phyloP scores from a whole-genome alignment of 2,329 filamentous ascomycete genomes.

The Penicillium expansum region DNA sequence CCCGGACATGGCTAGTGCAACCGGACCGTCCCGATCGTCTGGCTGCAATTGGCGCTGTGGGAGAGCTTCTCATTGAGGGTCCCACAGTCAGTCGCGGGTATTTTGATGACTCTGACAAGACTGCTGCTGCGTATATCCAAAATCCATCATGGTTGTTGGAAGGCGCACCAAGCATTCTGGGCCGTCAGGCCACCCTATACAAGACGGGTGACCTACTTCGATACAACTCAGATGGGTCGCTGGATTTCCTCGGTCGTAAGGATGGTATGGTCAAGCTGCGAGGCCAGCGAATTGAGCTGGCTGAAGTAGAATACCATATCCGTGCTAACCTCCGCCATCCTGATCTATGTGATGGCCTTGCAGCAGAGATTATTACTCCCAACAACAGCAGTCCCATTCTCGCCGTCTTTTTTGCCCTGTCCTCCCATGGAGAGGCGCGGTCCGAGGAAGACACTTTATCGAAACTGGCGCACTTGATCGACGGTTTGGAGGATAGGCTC shows the following conservation, averaged over 20 bases:
- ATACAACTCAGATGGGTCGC: neutral
- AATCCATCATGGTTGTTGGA: neutral
- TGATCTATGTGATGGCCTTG: neutral
- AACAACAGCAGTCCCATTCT: neutral
- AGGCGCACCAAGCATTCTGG: neutral
- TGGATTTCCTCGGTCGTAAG: neutral
- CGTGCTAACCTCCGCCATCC: too few relatives aligned
- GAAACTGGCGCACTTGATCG: neutral
- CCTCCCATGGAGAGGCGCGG: neutral
- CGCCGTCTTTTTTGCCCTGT: neutral
- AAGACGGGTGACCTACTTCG: neutral
- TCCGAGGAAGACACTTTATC: neutral
- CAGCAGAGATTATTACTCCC: neutral
- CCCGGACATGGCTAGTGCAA: neutral
- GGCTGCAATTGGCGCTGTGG: neutral
- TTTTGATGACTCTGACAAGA: neutral
- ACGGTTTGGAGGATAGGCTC: neutral
- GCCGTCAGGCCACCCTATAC: neutral
- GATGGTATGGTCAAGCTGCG: neutral
- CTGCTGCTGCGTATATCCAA: neutral
- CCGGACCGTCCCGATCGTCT: neutral
- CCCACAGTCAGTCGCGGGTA: neutral
- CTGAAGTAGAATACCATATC: neutral
- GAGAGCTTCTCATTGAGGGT: neutral
- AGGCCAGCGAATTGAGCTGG: constrained; percentile 1